A percentile compares a stretch with the other conserved stretches of the same genome.
Conservation (phyloP, 2,329 filamentous ascomycete species). For the Daldinia sp. region DNA sequence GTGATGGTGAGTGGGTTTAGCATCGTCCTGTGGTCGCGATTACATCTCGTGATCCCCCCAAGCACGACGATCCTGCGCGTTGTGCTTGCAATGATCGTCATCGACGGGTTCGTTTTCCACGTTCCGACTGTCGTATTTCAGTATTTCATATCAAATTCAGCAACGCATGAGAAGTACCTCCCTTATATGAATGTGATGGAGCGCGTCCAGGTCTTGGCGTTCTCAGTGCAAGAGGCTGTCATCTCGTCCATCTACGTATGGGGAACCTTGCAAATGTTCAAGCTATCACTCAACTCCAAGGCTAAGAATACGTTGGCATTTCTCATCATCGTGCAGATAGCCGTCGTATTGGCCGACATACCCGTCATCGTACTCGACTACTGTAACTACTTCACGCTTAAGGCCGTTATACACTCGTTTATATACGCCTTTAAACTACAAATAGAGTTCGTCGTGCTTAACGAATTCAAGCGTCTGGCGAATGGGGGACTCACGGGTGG, state of each 20-base stretch:
- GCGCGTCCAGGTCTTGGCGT: conserved; percentile 20
- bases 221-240: conserved; percentile 21
- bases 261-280: conserved; percentile 27
- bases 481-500: conserved; percentile 21
- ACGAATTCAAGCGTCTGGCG: conserved; percentile 29
- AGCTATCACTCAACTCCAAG: conserved; percentile 16
- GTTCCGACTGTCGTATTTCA: conserved; percentile 24
- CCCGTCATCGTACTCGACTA: conserved; percentile 29
- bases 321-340: conserved; percentile 25
- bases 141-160: conserved; percentile 15
- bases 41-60: conserved; percentile 18
- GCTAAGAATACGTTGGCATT: conserved; percentile 22
- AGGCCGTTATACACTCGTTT: conserved; percentile 29
- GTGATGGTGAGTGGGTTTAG: conserved; percentile 24
- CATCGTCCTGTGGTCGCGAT: conserved; percentile 26
- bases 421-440: conserved; percentile 31
- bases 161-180: conserved; percentile 16
- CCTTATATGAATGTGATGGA: conserved; percentile 24
- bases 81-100: conserved; percentile 21
- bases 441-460: conserved; percentile 30
- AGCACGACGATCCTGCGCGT: conserved; percentile 7
- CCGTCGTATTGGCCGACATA: conserved; percentile 26
- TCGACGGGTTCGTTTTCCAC: conserved; percentile 20
- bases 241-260: conserved; percentile 29
- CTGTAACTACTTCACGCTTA: conserved; percentile 27